Conservation (phyloP, 371 early-diverging fungal genomes). For the Gilbertella persicaria region DNA sequence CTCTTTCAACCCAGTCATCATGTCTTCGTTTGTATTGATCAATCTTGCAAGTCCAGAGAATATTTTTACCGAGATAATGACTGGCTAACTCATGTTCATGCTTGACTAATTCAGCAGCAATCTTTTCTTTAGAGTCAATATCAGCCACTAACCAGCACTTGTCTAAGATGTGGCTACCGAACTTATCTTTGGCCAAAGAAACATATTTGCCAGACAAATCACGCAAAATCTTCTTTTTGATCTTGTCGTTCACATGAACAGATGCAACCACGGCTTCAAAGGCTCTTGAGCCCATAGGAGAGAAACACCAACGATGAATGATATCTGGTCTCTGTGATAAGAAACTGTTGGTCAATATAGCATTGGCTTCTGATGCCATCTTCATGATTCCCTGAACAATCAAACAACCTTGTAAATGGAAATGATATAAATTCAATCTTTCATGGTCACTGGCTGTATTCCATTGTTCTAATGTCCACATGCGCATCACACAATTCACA, state of each 20-base stretch:
- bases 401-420: constrained; percentile 74
- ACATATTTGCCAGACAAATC: constrained; percentile 60
- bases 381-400: constrained; percentile 70
- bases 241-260: constrained; percentile 52
- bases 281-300: constrained; percentile 74
- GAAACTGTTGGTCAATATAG: constrained; percentile 62
- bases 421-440: constrained; percentile 42
- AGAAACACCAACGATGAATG: constrained; percentile 62
- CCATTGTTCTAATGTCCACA: constrained; percentile 57
- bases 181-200: constrained; percentile 69
- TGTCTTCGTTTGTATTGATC: constrained; percentile 74
- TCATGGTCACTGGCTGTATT: constrained; percentile 37
- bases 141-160: constrained; percentile 77
- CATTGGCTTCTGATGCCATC: constrained; percentile 65
- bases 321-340: constrained; percentile 56
- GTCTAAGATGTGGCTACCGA: constrained; percentile 80
- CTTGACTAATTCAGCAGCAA: constrained; percentile 68
- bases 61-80: constrained; percentile 73
- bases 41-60: constrained; percentile 77
- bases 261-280: constrained; percentile 70
- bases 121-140: constrained; percentile 68
- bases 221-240: constrained; percentile 69
- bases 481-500: constrained; percentile 60
- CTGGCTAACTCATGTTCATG: constrained; percentile 57
- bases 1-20: constrained; percentile 75